Base-by-base conservation (phyloP, 306 rosid species). In the Acacia confusa region DNA sequence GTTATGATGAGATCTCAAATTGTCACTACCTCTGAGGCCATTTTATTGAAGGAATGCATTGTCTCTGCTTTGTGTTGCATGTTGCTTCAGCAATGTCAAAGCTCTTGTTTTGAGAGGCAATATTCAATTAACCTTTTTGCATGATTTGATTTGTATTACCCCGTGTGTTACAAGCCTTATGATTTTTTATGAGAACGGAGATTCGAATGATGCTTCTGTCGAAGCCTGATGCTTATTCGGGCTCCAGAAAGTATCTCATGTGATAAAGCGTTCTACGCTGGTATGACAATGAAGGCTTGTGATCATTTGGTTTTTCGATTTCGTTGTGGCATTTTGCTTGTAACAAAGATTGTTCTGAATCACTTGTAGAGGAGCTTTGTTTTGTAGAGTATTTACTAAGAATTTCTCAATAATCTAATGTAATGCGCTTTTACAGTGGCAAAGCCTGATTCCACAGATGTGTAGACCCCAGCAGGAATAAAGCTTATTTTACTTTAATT, bases 21-120 rank as follows among this genome's bases (percentile, higher is more conserved):
- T 94, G 93, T 90, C 97, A 90, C 97, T 91, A 92, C 92, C 87
- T 76, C 91, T 86, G 91, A 88, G 89, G 89, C 86, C 82, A 22
- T 17, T 13, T 41, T 45, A 17, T 22, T 34, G n/a, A 41, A 2
- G 32, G 27, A 68, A 20, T 13, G 9, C 24, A 6, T 55, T 30
- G 9, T 70, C 30, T 30, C 22, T 27, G 4, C 8, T 36, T 66
- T 10, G 1, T 53, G 20, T 53, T 53, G 4, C 8, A 32, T 43
- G 0, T 12, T 22, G 60, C 9, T 0, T 22, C 2, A 8, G 30
- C 58, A 16, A 9, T 69, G 14, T n/a, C 68, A 61, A 48, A 40
- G n/a, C 45, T 44, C 30, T 38, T 17, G 25, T 72, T 30, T 28
- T 17, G n/a, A 4, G 48, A 47, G 16, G 17, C 76, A 14, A 34